Base-by-base conservation (phyloP, 352 stramenopile species). In the Pythium sp. region DNA sequence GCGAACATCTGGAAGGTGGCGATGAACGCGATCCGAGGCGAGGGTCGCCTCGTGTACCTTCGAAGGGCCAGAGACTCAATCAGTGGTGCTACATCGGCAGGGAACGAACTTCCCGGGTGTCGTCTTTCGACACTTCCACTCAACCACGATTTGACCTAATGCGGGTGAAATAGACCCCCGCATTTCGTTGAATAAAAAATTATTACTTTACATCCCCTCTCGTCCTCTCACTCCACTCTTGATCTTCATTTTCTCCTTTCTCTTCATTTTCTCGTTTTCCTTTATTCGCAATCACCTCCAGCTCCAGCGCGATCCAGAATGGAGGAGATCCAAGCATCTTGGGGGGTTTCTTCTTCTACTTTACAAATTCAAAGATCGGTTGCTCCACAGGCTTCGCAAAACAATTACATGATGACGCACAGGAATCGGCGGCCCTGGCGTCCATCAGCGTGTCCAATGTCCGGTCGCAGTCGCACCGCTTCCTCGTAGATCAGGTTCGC, bases 401-500 rank as follows among this genome's bases (percentile, higher is more conserved):
- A 6, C 41, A 49, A 49, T 49, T 61, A 71, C 65, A 71, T 71
- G 65, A 87, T 54, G 22, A 34, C 57, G 54, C 77, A 83, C 58
- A 71, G 70, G 9, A 73, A 63, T 9, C 71, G 65, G 9, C 60
- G 63, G 3, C 60, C 56, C 24, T 32, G 58, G 69, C 74, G 51
- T 64, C 62, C 65, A 24, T 80, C 72, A 12, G 43, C 30, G 24
- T 73, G 49, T 12, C 76, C 77, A 32, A 75, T 58, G 46, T 86
- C 75, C 8, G 87, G 87, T 26, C 83, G 80, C 53, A 93, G 74
- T 0, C 84, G 80, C 26, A 89, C 69, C 11, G 86, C 87, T 63
- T 92, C 84, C 6, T 78, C 77, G 51, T 84, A 76, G 47, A 94
- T 67, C 28, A 89, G 68, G 9, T 80, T 78, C 6, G 86, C 87